Conservation (phyloP, 164 flowering plant genomes). For the Chimonanthus praecox region DNA sequence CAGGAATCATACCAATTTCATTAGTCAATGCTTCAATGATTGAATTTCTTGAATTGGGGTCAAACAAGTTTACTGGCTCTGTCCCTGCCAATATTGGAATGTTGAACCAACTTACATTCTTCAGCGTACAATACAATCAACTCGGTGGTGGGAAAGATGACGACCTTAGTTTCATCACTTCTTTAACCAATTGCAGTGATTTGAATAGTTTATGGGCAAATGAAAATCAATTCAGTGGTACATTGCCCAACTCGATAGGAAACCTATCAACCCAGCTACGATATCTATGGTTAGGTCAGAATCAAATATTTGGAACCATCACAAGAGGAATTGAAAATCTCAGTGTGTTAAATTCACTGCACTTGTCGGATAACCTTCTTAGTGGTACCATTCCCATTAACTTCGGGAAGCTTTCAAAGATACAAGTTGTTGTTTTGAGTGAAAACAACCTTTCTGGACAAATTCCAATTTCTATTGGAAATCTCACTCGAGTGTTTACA, state of each 20-base stretch:
- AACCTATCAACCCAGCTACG: slow-evolving; percentile 34
- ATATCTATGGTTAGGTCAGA: slow-evolving; percentile 26
- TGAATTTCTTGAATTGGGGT: no score
- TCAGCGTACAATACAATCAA: no score
- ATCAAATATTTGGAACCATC: slow-evolving; percentile 30
- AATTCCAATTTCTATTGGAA: slow-evolving; percentile 30
- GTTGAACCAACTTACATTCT: no score
- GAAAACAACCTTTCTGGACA: slow-evolving; percentile 18
- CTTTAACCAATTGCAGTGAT: no score
- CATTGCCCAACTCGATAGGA: slow-evolving; percentile 37
- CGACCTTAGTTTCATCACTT: no score
- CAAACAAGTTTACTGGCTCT: no score
- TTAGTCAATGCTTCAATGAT: no score
- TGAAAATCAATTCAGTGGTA: slow-evolving; percentile 19
- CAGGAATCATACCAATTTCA: no score
- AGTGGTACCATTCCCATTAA: slow-evolving; percentile 15
- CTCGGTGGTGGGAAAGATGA: no score
- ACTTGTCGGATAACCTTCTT: slow-evolving; percentile 18
- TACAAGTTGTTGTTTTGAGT: slow-evolving; percentile 5
- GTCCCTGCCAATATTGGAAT: no score
- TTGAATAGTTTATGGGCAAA: no score
- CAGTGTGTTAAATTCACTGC: slow-evolving; percentile 16
- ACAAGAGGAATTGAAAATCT: slow-evolving; percentile 35
- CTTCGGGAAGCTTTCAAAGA: slow-evolving; percentile 20
- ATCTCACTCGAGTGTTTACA: neutral